Base-by-base conservation (phyloP, 768 basidiomycete species). In the Phaeotremella skinneri region DNA sequence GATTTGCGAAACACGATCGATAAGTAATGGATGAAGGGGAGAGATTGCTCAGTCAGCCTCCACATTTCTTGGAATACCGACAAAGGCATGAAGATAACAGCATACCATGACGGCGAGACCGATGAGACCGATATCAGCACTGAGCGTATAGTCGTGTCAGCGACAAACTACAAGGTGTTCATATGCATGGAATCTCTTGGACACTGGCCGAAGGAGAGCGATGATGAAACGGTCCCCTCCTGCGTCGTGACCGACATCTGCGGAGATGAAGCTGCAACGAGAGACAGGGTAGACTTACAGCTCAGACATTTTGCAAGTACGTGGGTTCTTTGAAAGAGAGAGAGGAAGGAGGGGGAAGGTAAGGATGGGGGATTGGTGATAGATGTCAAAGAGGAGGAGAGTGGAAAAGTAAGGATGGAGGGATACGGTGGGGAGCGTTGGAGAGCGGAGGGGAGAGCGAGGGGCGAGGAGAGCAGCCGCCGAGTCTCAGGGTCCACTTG, bases 71-170 rank as follows among this genome's bases (percentile, higher is more conserved):
- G 27, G 45, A 53, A 59, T 27, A n/a, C n/a, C n/a, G n/a, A n/a
- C n/a, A 37, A 21, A 45, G 52, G 49, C 56, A 48, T 21, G 41
- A 55, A 14, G 25, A 27, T 30, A 34, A n/a, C 5, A 26, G 78
- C 82, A 58, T 78, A 93, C 92, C 92, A 97, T 97, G 82, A 97
- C 92, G 82, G 92, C 92, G 75, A 97, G 83, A 82, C 92, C 92
- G 81, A 96, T 96, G 79, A 96, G 89, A 78, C 92, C 92, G 80
- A 96, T 92, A 80, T 97, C 93, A 81, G 90, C 91, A 75, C 91
- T 94, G 74, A 7, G n/a, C 13, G 52, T 52, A n/a, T n/a, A n/a
- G n/a, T n/a, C n/a, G n/a, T n/a, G n/a, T n/a, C n/a, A n/a, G n/a
- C n/a, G n/a, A n/a, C n/a, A n/a, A n/a, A n/a, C n/a, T n/a, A n/a